Percentiles rank a stretch among this genome's conserved stretches.
Evolutionary conservation across 2,329 filamentous ascomycete species (phyloP).

Genomic region (Chrysoporthe puriensis): DNA sequence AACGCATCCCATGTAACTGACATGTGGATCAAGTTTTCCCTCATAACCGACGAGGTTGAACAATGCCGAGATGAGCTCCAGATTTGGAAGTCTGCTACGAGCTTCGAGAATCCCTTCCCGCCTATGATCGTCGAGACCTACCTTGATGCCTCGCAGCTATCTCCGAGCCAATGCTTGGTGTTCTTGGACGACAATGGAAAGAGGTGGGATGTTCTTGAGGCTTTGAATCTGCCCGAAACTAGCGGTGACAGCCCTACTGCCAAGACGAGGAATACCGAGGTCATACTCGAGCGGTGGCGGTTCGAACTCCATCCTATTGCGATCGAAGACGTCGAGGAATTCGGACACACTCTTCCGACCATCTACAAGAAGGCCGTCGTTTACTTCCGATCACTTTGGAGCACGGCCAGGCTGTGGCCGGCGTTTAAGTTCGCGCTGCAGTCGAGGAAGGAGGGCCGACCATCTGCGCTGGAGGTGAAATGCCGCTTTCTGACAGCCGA

Average conservation of each 20-base stretch:
- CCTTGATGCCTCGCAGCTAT: slow-evolving; percentile 77
- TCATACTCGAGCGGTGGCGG: slow-evolving; percentile 89
- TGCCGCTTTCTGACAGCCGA: slow-evolving; percentile 77
- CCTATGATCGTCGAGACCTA: slow-evolving; percentile 90
- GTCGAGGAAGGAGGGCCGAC: slow-evolving; percentile 71
- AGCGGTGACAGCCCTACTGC: slow-evolving; percentile 50
- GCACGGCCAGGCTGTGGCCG: slow-evolving; percentile 80
- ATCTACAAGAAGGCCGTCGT: slow-evolving; percentile 98
- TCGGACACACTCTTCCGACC: slow-evolving; percentile 71
- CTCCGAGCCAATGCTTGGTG: slow-evolving; percentile 84
- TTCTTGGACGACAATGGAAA: slow-evolving; percentile 87
- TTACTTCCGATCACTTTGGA: slow-evolving; percentile 86
- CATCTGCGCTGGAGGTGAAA: slow-evolving; percentile 69
- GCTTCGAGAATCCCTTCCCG: slow-evolving; percentile 75
- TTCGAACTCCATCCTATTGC: slow-evolving; percentile 74
- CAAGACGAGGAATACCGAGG: slow-evolving; percentile 63
- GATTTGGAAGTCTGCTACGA: slow-evolving; percentile 80
- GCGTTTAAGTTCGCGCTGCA: slow-evolving; percentile 82
- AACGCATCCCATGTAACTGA: slow-evolving; percentile 22
- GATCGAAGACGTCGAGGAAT: slow-evolving; percentile 56
- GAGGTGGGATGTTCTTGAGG: slow-evolving; percentile 88
- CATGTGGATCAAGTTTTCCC: slow-evolving; percentile 73
- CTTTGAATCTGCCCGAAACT: slow-evolving; percentile 67
- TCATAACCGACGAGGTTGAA: slow-evolving; percentile 91
- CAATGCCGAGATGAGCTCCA: slow-evolving; percentile 80